A percentile compares a stretch with the other conserved stretches of the same genome.
Conservation (phyloP, 1,284 basidiomycete species). For the Wallemia mellicola region DNA sequence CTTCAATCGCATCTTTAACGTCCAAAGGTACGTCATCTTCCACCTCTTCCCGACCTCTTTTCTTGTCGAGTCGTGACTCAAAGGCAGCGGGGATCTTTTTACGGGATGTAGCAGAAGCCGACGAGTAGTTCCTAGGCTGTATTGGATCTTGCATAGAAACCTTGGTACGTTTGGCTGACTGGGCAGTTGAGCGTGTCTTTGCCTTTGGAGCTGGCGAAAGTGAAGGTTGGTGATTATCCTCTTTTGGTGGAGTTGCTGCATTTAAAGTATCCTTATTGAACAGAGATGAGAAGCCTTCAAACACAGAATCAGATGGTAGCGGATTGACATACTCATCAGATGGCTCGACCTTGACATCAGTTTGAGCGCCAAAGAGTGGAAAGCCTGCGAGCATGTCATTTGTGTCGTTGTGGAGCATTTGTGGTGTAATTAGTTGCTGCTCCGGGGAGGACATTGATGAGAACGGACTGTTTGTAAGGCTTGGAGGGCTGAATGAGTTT, state of each 20-base stretch:
- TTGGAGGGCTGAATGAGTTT: background rate
- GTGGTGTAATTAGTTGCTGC: background rate
- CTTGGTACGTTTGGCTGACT: background rate
- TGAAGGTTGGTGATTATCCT: background rate
- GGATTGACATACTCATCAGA: too few species aligned
- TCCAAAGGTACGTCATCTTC: conserved; percentile 19
- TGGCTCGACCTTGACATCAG: background rate
- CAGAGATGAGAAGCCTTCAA: background rate
- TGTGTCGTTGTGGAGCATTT: background rate
- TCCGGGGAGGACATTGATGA: background rate
- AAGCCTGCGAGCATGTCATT: background rate
- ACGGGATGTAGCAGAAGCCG: conserved; percentile 27
- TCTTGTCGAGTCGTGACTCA: conserved; percentile 15
- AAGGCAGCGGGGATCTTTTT: conserved; percentile 26
- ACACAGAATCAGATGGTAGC: too few species aligned
- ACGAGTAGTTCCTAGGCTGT: conserved; percentile 26
- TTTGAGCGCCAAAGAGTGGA: background rate
- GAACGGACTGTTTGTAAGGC: background rate
- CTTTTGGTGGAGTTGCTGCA: background rate
- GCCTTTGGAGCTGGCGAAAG: background rate
- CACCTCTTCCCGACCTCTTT: conserved; percentile 22
- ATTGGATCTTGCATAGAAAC: conserved; percentile 16
- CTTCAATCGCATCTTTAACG: conserved; percentile 29
- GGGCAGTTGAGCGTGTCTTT: background rate
- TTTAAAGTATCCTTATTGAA: background rate